Evolutionary conservation across 202 grass and related monocot species (phyloP).

Genomic region (Zoysia matrella): DNA sequence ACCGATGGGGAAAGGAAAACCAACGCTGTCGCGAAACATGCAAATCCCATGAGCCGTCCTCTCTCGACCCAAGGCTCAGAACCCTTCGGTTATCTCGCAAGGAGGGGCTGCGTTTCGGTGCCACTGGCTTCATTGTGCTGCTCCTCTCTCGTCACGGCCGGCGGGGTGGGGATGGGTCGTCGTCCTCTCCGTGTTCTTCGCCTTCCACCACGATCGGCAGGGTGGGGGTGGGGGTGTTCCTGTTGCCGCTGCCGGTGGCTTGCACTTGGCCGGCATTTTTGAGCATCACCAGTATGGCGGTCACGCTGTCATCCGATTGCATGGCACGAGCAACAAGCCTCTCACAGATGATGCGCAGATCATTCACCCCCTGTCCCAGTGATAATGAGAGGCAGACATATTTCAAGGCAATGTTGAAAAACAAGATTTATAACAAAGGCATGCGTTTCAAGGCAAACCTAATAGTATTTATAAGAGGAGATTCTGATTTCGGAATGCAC

Average conservation of each 20-base stretch:
- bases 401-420: neutral
- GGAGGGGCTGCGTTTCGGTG: neutral
- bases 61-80: constrained; percentile 9
- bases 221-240: too few relatives aligned
- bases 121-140: too few relatives aligned
- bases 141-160: too few relatives aligned
- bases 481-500: too few relatives aligned
- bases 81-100: neutral
- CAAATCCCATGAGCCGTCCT: constrained; percentile 12
- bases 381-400: constrained; percentile 16
- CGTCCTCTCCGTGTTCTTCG: too few relatives aligned
- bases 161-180: too few relatives aligned
- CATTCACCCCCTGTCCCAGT: constrained; percentile 9
- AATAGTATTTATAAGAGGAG: neutral
- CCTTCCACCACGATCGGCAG: too few relatives aligned
- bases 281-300: constrained; percentile 44
- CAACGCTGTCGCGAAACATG: constrained; percentile 1
- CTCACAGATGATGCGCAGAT: constrained; percentile 1
- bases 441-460: neutral
- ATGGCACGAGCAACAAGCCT: constrained; percentile 5
- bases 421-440: neutral
- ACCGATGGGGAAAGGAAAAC: neutral
- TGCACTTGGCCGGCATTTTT: neutral
- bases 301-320: neutral
- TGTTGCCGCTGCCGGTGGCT: too few relatives aligned